These are phyloP conservation scores for Metschnikowia cerradonensis DNA, from an alignment of 805 yeast species.

Conservation along the genomic window DNA sequence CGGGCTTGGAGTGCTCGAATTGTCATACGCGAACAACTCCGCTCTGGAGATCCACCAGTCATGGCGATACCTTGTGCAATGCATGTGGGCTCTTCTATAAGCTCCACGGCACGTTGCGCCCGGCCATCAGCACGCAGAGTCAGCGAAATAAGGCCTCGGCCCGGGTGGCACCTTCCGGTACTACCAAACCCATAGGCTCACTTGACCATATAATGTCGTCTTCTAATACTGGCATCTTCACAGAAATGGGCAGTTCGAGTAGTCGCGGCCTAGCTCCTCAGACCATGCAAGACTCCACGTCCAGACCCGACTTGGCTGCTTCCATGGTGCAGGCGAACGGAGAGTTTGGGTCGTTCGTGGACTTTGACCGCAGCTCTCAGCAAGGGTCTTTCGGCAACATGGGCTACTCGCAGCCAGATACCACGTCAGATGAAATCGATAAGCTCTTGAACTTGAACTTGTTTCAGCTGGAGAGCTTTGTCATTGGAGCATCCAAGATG, in stretches of 20 bases:
- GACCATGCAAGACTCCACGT: neutral
- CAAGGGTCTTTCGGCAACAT: neutral
- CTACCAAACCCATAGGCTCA: neutral
- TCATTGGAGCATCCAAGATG: constrained; percentile 19
- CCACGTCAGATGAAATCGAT: constrained; percentile 36
- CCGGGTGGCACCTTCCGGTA: neutral
- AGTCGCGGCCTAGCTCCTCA: neutral
- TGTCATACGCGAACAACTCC: constrained; percentile 45
- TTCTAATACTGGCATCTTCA: constrained; percentile 11
- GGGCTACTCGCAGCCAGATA: constrained; percentile 8
- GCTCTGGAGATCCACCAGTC: constrained; percentile 40
- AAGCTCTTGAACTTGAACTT: constrained; percentile 37
- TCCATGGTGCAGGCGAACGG: neutral
- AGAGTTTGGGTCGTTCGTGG: constrained; percentile 5
- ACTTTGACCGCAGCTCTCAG: constrained; percentile 6
- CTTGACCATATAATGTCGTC: constrained; percentile 10
- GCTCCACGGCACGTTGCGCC: constrained; percentile 43
- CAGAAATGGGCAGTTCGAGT: constrained; percentile 4
- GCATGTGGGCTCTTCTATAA: constrained; percentile 46
- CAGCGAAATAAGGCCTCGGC: neutral
- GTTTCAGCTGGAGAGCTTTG: constrained; percentile 33
- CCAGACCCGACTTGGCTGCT: neutral
- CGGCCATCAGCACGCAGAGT: constrained; percentile 23
- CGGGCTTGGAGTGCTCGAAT: constrained; percentile 35
- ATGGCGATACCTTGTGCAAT: constrained; percentile 42